phyloP scores from a whole-genome alignment of 331 rosid species.

The Saraca asoca region DNA sequence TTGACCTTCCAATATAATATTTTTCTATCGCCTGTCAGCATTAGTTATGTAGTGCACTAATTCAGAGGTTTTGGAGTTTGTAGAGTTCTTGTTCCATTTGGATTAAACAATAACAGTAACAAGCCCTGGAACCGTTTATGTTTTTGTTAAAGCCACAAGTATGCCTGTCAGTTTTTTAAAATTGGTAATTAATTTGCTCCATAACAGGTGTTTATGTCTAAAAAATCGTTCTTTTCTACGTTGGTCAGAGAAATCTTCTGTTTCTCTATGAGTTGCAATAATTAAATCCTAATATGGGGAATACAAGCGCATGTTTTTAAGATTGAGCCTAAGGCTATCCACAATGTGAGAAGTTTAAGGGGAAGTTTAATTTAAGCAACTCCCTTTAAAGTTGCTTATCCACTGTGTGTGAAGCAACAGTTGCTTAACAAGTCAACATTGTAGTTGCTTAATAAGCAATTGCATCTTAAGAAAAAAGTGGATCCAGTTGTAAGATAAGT shows the following conservation, averaged over 20 bases:
- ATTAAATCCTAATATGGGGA: constrained; percentile 33
- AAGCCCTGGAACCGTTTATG: constrained; percentile 11
- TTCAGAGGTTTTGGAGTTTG: constrained; percentile 59
- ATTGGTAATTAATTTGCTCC: constrained; percentile 35
- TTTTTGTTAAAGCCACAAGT: no score
- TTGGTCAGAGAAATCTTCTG: constrained; percentile 32
- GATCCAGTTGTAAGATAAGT: no score
- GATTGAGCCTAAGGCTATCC: constrained; percentile 38
- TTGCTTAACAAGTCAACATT: no score
- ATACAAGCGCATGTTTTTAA: constrained; percentile 24
- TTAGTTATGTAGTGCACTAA: constrained; percentile 45
- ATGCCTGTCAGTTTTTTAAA: constrained; percentile 71
- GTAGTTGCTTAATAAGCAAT: no score
- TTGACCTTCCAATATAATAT: constrained; percentile 33
- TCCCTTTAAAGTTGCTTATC: no score
- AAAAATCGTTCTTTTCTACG: constrained; percentile 22
- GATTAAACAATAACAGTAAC: constrained; percentile 29
- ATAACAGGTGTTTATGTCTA: constrained; percentile 32
- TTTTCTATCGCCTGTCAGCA: background rate
- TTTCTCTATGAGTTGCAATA: constrained; percentile 42
- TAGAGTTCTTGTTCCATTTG: constrained; percentile 47
- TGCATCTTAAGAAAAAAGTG: no score
- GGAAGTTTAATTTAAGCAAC: no score
- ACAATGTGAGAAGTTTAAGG: no score
- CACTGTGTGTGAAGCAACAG: no score